phyloP scores from a whole-genome alignment of 352 stramenopile genomes.

The Globisporangium abappressorium region DNA sequence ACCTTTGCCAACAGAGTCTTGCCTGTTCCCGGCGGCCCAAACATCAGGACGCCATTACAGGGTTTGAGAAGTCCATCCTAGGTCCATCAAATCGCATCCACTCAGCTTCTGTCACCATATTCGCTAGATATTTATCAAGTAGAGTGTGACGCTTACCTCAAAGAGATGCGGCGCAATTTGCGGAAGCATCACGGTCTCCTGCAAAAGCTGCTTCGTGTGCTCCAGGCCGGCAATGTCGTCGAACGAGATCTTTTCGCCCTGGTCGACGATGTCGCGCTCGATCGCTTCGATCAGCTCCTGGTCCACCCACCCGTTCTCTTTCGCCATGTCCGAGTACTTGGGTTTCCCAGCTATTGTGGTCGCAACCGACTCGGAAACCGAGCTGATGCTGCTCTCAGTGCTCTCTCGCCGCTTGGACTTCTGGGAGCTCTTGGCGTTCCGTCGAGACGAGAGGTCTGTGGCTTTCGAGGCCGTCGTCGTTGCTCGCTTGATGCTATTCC shows the following conservation, averaged over 20 bases:
- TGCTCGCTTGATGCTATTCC: constrained; percentile 17
- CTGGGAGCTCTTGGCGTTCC: constrained; percentile 4
- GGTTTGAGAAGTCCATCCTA: constrained; percentile 77
- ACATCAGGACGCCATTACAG: constrained; percentile 84
- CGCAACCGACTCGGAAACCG: neutral
- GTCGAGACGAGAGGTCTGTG: constrained; percentile 8
- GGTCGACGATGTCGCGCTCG: constrained; percentile 84
- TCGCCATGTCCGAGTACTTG: constrained; percentile 80
- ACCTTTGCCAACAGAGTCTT: constrained; percentile 86
- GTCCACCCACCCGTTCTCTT: constrained; percentile 69
- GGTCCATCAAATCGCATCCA: neutral
- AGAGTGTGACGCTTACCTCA: constrained; percentile 27
- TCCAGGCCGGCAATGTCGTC: constrained; percentile 74
- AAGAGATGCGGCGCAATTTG: constrained; percentile 84
- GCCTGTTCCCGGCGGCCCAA: constrained; percentile 86
- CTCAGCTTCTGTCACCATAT: no score
- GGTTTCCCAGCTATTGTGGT: constrained; percentile 27
- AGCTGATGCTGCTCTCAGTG: constrained; percentile 12
- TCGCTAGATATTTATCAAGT: no score
- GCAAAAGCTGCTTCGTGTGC: constrained; percentile 78
- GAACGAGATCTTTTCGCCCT: constrained; percentile 63
- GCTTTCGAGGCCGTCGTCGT: constrained; percentile 9
- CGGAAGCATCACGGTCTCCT: constrained; percentile 84
- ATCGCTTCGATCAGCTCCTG: constrained; percentile 84
- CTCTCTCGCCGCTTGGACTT: constrained; percentile 21